Evolutionary conservation across 257 asterid species (phyloP).

Genomic region (Eucommia ulmoides): DNA sequence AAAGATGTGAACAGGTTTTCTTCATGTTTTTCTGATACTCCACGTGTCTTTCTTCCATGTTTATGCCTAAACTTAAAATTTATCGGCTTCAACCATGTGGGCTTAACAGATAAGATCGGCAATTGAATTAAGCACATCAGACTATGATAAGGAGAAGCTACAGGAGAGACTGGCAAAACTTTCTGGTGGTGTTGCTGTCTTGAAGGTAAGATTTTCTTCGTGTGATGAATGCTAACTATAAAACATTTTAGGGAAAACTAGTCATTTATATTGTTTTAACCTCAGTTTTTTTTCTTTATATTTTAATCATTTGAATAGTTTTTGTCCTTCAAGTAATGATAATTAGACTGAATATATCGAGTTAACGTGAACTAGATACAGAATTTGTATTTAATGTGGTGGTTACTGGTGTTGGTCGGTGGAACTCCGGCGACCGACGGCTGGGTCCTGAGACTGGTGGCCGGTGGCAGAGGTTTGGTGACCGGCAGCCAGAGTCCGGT

Average conservation of each 20-base stretch:
- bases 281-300: too few relatives aligned
- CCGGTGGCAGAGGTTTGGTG: too few relatives aligned
- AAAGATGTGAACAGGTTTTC: neutral
- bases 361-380: neutral
- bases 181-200: neutral
- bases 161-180: constrained; percentile 1
- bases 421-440: too few relatives aligned
- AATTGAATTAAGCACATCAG: neutral
- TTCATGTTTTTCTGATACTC: neutral
- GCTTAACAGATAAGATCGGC: neutral
- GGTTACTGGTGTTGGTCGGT: too few relatives aligned
- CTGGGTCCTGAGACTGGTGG: too few relatives aligned
- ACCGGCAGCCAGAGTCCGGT: too few relatives aligned
- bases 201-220: neutral
- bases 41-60: neutral
- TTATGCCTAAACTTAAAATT: neutral
- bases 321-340: neutral
- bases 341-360: neutral
- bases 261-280: too few relatives aligned
- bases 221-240: too few relatives aligned
- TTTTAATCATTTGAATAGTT: neutral
- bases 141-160: neutral
- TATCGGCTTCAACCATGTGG: neutral
- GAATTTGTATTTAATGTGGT: neutral
- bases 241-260: too few relatives aligned